Conservation (phyloP, 176 grass and related monocot species). For the Paspalum vaginatum region DNA sequence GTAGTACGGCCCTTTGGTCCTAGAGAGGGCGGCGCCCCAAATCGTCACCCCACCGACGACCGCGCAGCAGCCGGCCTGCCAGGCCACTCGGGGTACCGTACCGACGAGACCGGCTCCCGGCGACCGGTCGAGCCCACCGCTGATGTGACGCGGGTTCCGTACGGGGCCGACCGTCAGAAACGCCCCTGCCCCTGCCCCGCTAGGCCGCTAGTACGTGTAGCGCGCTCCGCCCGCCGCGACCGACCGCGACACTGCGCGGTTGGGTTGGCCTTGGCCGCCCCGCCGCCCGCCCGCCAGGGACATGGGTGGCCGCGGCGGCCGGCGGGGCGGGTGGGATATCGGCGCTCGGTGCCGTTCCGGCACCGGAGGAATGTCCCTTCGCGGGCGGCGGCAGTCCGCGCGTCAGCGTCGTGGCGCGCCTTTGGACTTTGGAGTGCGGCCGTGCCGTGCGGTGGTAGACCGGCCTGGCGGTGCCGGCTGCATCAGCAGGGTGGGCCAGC, state of each 20-base stretch:
- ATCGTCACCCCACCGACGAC: not conserved
- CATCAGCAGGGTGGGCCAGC: too few species aligned
- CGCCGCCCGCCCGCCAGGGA: too few species aligned
- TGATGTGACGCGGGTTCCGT: not conserved
- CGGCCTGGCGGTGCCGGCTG: too few species aligned
- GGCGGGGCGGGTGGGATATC: not conserved
- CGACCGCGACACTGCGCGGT: not conserved
- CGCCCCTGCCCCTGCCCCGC: too few species aligned
- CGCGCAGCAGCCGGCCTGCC: too few species aligned
- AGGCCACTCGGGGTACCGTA: too few species aligned
- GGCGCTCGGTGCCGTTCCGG: not conserved
- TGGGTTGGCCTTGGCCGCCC: too few species aligned
- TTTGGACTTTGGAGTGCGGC: too few species aligned
- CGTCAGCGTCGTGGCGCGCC: too few species aligned
- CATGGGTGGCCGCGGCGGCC: not conserved
- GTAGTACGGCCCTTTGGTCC: not conserved
- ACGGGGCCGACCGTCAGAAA: not conserved
- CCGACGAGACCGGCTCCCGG: too few species aligned
- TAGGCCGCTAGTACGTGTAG: too few species aligned
- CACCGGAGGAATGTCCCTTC: not conserved
- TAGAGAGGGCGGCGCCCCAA: conserved; percentile 17
- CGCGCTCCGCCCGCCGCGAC: not conserved
- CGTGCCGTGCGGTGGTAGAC: too few species aligned
- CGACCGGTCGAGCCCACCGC: not conserved
- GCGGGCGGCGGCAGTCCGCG: not conserved